Evolutionary conservation across 225 moss, liverwort and hornwort genomes (phyloP).

Genomic region (Straminergon stramineum): DNA sequence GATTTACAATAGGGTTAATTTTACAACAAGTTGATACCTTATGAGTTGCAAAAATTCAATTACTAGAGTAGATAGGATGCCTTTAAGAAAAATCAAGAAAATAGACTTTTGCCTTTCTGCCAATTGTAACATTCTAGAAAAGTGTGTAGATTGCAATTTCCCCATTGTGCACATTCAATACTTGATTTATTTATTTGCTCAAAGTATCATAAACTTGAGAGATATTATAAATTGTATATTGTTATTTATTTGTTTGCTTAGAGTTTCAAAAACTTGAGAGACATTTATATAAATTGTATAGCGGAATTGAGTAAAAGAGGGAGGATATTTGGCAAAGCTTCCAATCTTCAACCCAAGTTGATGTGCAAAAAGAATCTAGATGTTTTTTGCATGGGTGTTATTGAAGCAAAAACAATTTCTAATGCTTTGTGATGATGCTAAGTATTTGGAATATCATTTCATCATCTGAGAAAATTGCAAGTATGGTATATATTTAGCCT

Average conservation of each 20-base stretch:
- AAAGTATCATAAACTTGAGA: background rate
- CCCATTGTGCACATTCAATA: background rate
- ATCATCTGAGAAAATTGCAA: background rate
- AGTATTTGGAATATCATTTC: background rate
- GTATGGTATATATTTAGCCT: background rate
- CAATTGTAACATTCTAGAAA: background rate
- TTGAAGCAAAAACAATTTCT: background rate
- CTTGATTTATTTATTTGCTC: background rate
- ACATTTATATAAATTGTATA: background rate
- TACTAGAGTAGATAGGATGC: background rate
- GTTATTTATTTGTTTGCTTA: background rate
- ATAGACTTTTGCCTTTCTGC: background rate
- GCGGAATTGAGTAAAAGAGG: background rate
- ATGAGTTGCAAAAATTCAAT: background rate
- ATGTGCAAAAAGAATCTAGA: background rate
- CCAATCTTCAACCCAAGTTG: background rate
- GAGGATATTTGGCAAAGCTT: background rate
- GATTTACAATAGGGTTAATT: background rate
- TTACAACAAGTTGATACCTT: fast-evolving
- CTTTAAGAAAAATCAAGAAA: background rate
- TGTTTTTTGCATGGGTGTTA: background rate
- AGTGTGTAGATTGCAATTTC: background rate
- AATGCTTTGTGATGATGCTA: too few relatives aligned
- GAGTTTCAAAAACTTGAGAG: background rate
- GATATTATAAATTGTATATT: too few relatives aligned